Conservation (phyloP, 108 stramenopile species). For the Seminavis robusta region DNA sequence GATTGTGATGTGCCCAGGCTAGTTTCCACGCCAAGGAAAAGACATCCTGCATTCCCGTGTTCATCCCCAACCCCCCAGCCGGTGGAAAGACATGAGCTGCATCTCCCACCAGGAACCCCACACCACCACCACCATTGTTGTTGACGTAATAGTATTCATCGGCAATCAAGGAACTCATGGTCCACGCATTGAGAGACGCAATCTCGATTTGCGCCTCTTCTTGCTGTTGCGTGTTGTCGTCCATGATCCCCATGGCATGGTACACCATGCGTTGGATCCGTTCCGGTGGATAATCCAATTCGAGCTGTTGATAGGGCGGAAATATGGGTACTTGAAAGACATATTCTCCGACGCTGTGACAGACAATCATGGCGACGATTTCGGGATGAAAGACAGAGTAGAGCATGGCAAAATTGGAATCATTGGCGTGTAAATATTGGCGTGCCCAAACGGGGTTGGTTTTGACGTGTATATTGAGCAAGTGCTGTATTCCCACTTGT, state of each 20-base stretch:
- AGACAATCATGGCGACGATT: slow-evolving; percentile 87
- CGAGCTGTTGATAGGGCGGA: slow-evolving; percentile 81
- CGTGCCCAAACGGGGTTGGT: background rate
- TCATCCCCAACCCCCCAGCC: slow-evolving; percentile 97
- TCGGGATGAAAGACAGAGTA: slow-evolving; percentile 86
- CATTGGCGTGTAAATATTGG: slow-evolving; percentile 20
- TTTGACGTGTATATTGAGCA: slow-evolving; percentile 88
- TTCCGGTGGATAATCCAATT: slow-evolving; percentile 47
- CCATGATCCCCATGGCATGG: slow-evolving; percentile 40
- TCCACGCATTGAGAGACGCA: slow-evolving; percentile 84
- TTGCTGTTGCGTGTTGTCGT: background rate
- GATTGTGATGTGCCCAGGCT: slow-evolving; percentile 17
- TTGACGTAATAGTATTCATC: slow-evolving; percentile 44
- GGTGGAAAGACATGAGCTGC: slow-evolving; percentile 96
- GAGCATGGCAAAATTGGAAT: slow-evolving; percentile 81
- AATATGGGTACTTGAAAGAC: slow-evolving; percentile 94
- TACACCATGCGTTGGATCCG: slow-evolving; percentile 49
- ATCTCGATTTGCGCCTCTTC: no score
- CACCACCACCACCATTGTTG: slow-evolving; percentile 24
- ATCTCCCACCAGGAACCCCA: slow-evolving; percentile 88
- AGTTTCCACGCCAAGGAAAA: slow-evolving; percentile 91
- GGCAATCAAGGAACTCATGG: slow-evolving; percentile 82
- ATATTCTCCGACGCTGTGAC: slow-evolving; percentile 87
- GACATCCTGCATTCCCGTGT: slow-evolving; percentile 93
- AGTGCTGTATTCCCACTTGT: slow-evolving; percentile 51